Conservation (phyloP, 306 rosid species). For the Comarum palustre region DNA sequence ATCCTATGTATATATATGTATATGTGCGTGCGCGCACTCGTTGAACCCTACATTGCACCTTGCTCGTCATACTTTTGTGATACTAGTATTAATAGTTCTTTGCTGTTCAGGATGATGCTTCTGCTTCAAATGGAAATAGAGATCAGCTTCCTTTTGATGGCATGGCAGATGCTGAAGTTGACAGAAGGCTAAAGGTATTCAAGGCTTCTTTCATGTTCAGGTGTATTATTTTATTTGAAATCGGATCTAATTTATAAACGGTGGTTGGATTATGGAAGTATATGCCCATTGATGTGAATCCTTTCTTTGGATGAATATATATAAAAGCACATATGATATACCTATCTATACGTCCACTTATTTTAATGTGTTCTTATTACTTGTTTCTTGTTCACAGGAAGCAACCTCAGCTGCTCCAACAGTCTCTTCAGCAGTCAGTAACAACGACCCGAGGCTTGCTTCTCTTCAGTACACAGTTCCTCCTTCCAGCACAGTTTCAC, state of each 20-base stretch:
- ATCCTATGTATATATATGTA: neutral
- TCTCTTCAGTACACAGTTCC: slow-evolving; percentile 44
- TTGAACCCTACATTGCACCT: neutral
- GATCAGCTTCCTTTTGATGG: slow-evolving; percentile 76
- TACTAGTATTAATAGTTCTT: slow-evolving; percentile 8
- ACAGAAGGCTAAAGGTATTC: slow-evolving; percentile 79
- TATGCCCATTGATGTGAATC: neutral
- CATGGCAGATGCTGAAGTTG: slow-evolving; percentile 82
- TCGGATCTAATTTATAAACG: neutral
- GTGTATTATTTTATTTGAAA: slow-evolving; percentile 8
- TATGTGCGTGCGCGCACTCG: neutral
- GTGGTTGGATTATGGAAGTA: neutral
- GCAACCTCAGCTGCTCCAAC: slow-evolving; percentile 49
- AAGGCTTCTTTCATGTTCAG: slow-evolving; percentile 14
- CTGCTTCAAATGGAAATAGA: slow-evolving; percentile 69
- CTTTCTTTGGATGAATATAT: neutral
- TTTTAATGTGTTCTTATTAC: slow-evolving; percentile 15
- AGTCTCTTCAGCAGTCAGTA: slow-evolving; percentile 46
- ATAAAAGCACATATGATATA: neutral
- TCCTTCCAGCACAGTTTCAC: slow-evolving; percentile 60
- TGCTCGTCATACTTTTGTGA: neutral
- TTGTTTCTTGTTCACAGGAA: slow-evolving; percentile 46
- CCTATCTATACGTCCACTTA: neutral
- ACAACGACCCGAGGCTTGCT: slow-evolving; percentile 62
- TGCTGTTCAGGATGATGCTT: slow-evolving; percentile 72